Conservation (phyloP, 495 filamentous ascomycete species). For the Penicillium soppii region DNA sequence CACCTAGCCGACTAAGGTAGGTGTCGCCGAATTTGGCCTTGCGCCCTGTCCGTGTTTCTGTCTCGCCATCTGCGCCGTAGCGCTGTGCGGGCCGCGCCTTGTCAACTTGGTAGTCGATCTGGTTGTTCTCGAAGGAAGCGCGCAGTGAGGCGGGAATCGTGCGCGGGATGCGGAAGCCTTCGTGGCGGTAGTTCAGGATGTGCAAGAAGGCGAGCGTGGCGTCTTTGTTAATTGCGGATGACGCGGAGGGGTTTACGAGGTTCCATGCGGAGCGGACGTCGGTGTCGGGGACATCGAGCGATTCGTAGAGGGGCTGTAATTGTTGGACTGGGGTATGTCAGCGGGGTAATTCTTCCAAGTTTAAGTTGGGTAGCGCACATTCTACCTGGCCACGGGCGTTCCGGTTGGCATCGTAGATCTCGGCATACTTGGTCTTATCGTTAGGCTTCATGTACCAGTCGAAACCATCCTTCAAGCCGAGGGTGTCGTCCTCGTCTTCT, state of each 20-base stretch:
- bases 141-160: slow-evolving; percentile 88
- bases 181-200: slow-evolving; percentile 90
- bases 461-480: slow-evolving; percentile 90
- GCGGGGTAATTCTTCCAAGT: not conserved
- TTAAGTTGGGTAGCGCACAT: slow-evolving; percentile 51
- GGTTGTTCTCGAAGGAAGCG: slow-evolving; percentile 86
- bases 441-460: slow-evolving; percentile 98
- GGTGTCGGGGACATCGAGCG: slow-evolving; percentile 92
- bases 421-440: slow-evolving; percentile 90
- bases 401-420: slow-evolving; percentile 88
- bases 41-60: slow-evolving; percentile 73
- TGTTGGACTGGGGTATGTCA: slow-evolving; percentile 58
- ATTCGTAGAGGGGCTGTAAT: slow-evolving; percentile 81
- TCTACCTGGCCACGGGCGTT: slow-evolving; percentile 81
- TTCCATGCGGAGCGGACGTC: slow-evolving; percentile 95
- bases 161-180: slow-evolving; percentile 90
- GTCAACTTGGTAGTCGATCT: slow-evolving; percentile 94
- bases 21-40: slow-evolving; percentile 97
- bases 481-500: slow-evolving; percentile 70
- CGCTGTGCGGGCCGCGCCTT: slow-evolving; percentile 60
- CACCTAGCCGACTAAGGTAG: slow-evolving; percentile 85
- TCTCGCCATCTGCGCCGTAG: slow-evolving; percentile 68
- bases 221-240: slow-evolving; percentile 83
- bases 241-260: slow-evolving; percentile 85
- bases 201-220: slow-evolving; percentile 92